These are phyloP conservation scores for Melastoma candidum DNA, from an alignment of 441 rosid species.

Conservation along the genomic window DNA sequence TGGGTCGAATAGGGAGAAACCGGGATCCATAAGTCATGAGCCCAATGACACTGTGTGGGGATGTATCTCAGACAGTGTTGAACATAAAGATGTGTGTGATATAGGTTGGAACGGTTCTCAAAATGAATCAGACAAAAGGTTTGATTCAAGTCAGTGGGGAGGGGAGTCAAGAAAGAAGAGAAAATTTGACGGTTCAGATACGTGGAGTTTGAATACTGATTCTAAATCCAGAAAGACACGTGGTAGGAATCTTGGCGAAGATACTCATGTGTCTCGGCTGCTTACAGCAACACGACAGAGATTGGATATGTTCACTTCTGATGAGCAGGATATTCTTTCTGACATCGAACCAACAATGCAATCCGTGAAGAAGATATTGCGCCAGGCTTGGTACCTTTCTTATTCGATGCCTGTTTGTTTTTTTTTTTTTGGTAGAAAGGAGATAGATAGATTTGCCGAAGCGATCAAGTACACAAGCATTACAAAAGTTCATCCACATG, in stretches of 20 bases:
- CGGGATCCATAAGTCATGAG: background rate
- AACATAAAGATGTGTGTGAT: background rate
- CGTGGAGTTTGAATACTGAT: conserved; percentile 39
- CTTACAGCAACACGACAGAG: conserved; percentile 58
- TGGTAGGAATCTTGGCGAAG: conserved; percentile 20
- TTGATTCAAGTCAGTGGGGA: conserved; percentile 11
- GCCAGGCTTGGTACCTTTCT: conserved; percentile 44
- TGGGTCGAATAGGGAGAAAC: background rate
- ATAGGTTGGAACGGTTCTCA: conserved; percentile 1
- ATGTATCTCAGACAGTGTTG: background rate
- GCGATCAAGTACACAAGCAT: no score
- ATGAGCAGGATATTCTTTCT: conserved; percentile 66
- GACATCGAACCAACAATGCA: conserved; percentile 63
- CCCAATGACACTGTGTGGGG: background rate
- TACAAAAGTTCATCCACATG: no score
- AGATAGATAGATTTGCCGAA: no score
- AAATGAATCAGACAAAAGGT: background rate
- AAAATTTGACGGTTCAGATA: conserved; percentile 28
- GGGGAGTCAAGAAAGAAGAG: conserved; percentile 28
- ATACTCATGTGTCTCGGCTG: conserved; percentile 23
- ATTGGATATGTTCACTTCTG: conserved; percentile 69
- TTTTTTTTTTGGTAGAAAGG: no score
- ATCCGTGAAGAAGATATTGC: conserved; percentile 55
- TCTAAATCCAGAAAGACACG: conserved; percentile 51
- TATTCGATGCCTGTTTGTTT: no score